Base-by-base conservation (phyloP, 2,329 filamentous ascomycete genomes). In the Ilyonectria destructans region DNA sequence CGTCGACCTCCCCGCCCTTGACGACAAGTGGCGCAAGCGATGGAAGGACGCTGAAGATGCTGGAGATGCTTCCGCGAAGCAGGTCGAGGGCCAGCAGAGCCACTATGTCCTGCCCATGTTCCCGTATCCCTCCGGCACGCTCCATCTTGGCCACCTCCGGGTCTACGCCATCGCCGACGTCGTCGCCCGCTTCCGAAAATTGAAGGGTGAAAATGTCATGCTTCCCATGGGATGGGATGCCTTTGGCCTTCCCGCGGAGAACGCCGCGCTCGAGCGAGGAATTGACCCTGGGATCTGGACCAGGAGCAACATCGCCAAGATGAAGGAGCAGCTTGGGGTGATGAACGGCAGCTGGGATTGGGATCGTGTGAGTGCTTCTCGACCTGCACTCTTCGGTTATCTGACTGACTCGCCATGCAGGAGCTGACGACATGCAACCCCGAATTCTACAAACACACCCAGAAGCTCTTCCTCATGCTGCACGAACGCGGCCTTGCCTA, bases 171-270 rank as follows among this genome's bases (percentile, higher is more conserved):
- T 97, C 71, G 94, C 94, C 68, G 95, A 97, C 83, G 92, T 95
- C 10, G 83, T 97, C 59, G 90, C 94, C 15, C 89, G 95, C 61
- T 97, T 91, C 77, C 89, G 91, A 75, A 88, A 87, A 29, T 90
- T 97, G 82, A 90, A 91, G 73, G 94, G 94, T 17, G 86, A 90
- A 72, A 83, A 92, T 62, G 93, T 97, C 35, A 81, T 97, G 60
- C 89, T 97, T 71, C 94, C 95, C n/a, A 97, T 97, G 88, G 95
- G 95, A 12, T 97, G 95, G 94, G 95, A 97, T 84, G 93, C 94
- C 6, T 97, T 97, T 82, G 95, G 95, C 2, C 84, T 97, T 63
- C 95, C 95, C 12, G 95, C 95, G 49, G 95, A 97, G 81, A 97
- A 97, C 82, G 95, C 95, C 19, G 95, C 95, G 9, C 92, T 97